Base-by-base conservation (phyloP, 2,329 filamentous ascomycete genomes). In the Beauveria bassiana region DNA sequence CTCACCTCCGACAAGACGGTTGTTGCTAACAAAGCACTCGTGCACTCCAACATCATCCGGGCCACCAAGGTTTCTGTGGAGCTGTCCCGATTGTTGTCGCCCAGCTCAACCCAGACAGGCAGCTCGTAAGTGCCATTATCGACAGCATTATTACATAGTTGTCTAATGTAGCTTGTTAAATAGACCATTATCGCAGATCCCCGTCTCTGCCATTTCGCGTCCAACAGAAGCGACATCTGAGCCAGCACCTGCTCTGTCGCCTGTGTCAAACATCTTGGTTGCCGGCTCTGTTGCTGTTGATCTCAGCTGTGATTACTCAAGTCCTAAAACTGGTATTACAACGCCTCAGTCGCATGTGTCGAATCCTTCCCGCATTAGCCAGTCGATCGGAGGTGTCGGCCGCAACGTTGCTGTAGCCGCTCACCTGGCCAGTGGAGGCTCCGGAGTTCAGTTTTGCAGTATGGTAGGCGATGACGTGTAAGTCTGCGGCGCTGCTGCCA, bases 261-360 rank as follows among this genome's bases (percentile, higher is more conserved):
- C 24, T 5, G 5, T n/a, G 22, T 26, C 58, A 60, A 61, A 65
- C 63, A 56, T 97, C n/a, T 77, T 97, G 31, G 91, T 97, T 49
- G 90, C 92, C 57, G 93, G 93, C n/a, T 91, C 91, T 14, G 83
- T 98, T 34, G 93, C 93, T 18, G 81, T 96, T 64, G 93, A 98
- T 73, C 79, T 95, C 42, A 89, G 87, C 66, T 97, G 93, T 77
- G 89, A 97, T 72, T 95, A 88, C 66, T 64, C 66, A 18, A 63
- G 66, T 22, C 59, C 67, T 46, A 70, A 67, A 45, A 61, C 69
- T 2, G 69, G 68, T 9, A 67, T 71, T 24, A 61, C 59, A 5
- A 71, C 74, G 5, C 81, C 86, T 6, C 76, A 81, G 56, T 78
- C 87, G 43, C 84, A 93, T 63, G 96, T 92, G 0, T 98, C 93